Base-by-base conservation (phyloP, 352 stramenopile species). In the Aphanomyces cochlioides region DNA sequence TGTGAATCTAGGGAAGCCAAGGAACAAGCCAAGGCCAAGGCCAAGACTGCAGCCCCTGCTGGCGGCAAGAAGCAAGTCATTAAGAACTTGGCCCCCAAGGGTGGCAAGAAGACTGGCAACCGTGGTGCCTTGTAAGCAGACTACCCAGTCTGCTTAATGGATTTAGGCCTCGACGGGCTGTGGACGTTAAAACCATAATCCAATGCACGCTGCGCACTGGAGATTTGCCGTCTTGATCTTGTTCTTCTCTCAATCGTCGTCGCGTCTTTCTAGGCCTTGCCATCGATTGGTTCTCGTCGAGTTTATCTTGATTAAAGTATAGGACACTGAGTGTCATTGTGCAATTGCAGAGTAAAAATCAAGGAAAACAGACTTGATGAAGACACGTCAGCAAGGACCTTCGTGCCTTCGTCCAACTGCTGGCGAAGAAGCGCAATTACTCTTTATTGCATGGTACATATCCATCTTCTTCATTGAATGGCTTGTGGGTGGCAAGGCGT, bases 31-130 rank as follows among this genome's bases (percentile, higher is more conserved):
- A 95, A 95, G 79, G 77, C 83, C 68, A 93, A 93, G 83, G 28
- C 1, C 28, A 93, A 93, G 81, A 56, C 75, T 61, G 77, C 66
- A 4, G 73, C 3, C 75, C 89, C 92, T 79, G 72, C 74, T 21
- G 79, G 10, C 54, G 19, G 54, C 37, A 70, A 60, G 34, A 70
- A 91, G 75, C 81, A 77, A 71, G 77, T 48, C 71, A 83, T 61
- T 70, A 88, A 92, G 84, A 77, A 78, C 72, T 41, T 34, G 38
- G 74, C 75, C 64, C 38, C 69, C 64, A 91, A 91, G 77, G 81
- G 82, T 66, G 54, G 65, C 63, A 95, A 95, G 82, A 95, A 95
- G 85, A 90, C 85, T 59, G 87, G 87, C 83, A 95, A 95, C 85
- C 87, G 87, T 75, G 87, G 87, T 80, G 85, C 85, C 76, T 82